Conservation (phyloP, 1,284 basidiomycete genomes). For the Ceratobasidium sp. region DNA sequence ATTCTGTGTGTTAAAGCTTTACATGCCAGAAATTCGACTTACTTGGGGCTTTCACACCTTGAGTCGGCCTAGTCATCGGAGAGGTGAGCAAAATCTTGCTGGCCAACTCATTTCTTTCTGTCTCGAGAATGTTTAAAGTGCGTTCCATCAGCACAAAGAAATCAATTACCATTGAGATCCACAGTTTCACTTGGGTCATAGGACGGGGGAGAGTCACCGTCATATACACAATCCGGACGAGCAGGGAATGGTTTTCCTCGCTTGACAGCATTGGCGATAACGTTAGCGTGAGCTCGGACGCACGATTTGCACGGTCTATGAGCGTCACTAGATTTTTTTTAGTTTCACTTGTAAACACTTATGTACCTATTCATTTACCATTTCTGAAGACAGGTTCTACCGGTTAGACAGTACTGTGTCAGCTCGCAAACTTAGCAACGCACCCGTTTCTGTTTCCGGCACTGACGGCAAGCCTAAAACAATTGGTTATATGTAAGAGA, state of each 20-base stretch:
- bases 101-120: constrained; percentile 28
- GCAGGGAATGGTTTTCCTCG: constrained; percentile 34
- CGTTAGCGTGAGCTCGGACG: constrained; percentile 31
- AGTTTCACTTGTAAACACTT: neutral
- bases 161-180: constrained; percentile 21
- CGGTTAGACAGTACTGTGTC: constrained; percentile 1
- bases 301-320: constrained; percentile 33
- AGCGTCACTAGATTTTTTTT: constrained; percentile 9
- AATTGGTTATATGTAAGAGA: neutral
- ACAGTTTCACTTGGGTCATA: constrained; percentile 28
- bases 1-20: too few species aligned
- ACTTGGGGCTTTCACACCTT: too few species aligned
- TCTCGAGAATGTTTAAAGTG: neutral
- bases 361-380: neutral
- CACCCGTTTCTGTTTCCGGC: constrained; percentile 34
- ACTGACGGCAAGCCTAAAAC: constrained; percentile 30
- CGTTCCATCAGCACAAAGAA: neutral
- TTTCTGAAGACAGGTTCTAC: constrained; percentile 13
- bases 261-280: constrained; percentile 29
- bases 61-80: neutral
- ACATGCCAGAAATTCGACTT: too few species aligned
- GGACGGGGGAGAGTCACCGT: constrained; percentile 21
- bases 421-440: neutral
- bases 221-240: constrained; percentile 34
- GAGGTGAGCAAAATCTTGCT: constrained; percentile 18